Conservation (phyloP, 768 basidiomycete species). For the Chlorophyllum brunneum region DNA sequence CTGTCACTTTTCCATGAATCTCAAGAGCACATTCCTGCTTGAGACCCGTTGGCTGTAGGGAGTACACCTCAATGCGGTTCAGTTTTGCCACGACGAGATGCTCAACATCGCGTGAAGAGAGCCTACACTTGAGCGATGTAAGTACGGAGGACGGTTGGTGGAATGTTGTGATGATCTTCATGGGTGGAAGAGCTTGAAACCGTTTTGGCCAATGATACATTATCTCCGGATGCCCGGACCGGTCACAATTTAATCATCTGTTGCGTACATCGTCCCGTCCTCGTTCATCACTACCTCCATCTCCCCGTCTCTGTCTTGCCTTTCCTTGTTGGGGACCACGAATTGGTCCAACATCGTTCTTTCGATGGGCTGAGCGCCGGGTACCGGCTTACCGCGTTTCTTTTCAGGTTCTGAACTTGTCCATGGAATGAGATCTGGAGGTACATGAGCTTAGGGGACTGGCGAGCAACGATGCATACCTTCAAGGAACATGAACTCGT, state of each 20-base stretch:
- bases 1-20: slow-evolving; percentile 65
- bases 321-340: slow-evolving; percentile 19
- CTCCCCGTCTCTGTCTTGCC: slow-evolving; percentile 12
- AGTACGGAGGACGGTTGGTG: slow-evolving; percentile 72
- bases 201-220: slow-evolving; percentile 5
- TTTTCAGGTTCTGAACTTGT: slow-evolving; percentile 37
- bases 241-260: slow-evolving; percentile 20
- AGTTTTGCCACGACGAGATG: slow-evolving; percentile 69
- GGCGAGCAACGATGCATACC: slow-evolving; percentile 36
- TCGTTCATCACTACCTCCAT: slow-evolving; percentile 49
- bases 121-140: slow-evolving; percentile 62
- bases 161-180: slow-evolving; percentile 71
- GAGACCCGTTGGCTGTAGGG: slow-evolving; percentile 57
- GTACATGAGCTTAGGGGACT: background rate
- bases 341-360: too few species aligned
- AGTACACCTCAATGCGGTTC: slow-evolving; percentile 65
- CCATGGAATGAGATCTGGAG: slow-evolving; percentile 57
- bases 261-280: slow-evolving; percentile 56
- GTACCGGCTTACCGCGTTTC: slow-evolving; percentile 33
- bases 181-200: slow-evolving; percentile 17
- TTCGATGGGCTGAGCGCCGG: too few species aligned
- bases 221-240: slow-evolving; percentile 8
- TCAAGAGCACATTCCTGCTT: slow-evolving; percentile 55
- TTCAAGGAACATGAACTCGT: slow-evolving; percentile 78
- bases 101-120: slow-evolving; percentile 51